Base-by-base conservation (phyloP, 331 rosid genomes). In the Quercus phellos region DNA sequence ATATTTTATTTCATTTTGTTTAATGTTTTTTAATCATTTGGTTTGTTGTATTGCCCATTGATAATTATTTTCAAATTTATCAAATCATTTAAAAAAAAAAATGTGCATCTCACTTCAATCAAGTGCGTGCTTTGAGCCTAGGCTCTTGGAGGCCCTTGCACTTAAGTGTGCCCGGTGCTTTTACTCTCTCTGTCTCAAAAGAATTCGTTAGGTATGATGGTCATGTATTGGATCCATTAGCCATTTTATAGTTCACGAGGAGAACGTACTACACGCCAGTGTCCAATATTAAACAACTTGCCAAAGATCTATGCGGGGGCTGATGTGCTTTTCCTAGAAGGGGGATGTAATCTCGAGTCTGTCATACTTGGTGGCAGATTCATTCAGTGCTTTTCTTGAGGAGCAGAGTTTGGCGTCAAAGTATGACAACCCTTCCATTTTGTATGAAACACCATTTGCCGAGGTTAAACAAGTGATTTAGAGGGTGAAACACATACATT, bases 271-370 rank as follows among this genome's bases (percentile, higher is more conserved):
- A 89, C 95, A 87, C 78, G 93, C 89, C 88, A 14, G 90, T 95
- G 5, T 92, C 90, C 70, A 81, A 82, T 22, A 90, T 92, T 34
- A 90, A 86, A 71, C 95, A 89, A 82, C 90, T 94, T 18, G 93
- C 97, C 38, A 90, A 73, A 80, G 90, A 89, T 46, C 76, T 92
- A 63, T 94, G 97, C 19, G 86, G 89, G 1, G 98, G 98, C 3
- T 85, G 93, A n/a, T 94, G 94, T 90, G 74, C 92, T 92, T 74
- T 94, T 92, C 83, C 87, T 94, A 82, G 97, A 92, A 82, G 94
- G 97, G 75, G 95, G 97, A 8, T 92, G 88, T 74, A 94, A 92
- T 82, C 97, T 94, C 46, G 27, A 88, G 76, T 89, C 97, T 94
- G 60, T 94, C 98, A 17, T 75, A 87, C 67, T 94, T 97, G 0